phyloP scores from a whole-genome alignment of 1,139 yeast species.

The Kodamaea arcana region DNA sequence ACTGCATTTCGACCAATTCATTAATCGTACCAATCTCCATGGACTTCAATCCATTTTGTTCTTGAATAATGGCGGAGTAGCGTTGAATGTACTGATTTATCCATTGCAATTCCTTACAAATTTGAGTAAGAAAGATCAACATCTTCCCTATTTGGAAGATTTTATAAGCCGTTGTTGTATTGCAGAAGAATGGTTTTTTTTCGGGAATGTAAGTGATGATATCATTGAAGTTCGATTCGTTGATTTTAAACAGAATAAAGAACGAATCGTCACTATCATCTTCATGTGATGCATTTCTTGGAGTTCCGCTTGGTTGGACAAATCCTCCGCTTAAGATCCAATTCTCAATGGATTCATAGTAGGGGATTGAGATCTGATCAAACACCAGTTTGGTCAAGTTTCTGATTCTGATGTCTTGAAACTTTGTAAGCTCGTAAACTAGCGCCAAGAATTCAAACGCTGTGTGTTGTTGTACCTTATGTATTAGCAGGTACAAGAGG shows the following conservation, averaged over 20 bases:
- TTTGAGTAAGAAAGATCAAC: conserved; percentile 59
- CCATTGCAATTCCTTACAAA: conserved; percentile 62
- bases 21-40: conserved; percentile 27
- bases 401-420: conserved; percentile 59
- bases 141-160: conserved; percentile 78
- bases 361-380: conserved; percentile 51
- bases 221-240: conserved; percentile 31
- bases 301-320: conserved; percentile 32
- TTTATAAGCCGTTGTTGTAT: conserved; percentile 42
- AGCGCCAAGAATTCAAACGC: conserved; percentile 59
- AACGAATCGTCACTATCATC: conserved; percentile 51
- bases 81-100: conserved; percentile 41
- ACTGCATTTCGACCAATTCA: conserved; percentile 45
- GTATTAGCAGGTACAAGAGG: conserved; percentile 44
- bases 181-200: conserved; percentile 56
- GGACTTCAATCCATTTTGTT: conserved; percentile 28
- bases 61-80: conserved; percentile 27
- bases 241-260: conserved; percentile 47
- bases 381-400: conserved; percentile 45
- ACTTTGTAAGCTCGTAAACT: conserved; percentile 48
- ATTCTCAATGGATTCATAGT: conserved; percentile 53
- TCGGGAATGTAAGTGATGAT: conserved; percentile 31
- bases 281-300: conserved; percentile 38
- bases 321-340: conserved; percentile 76
- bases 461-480: conserved; percentile 28